Base-by-base conservation (phyloP, 805 yeast species). In the Candida sonorensis region DNA sequence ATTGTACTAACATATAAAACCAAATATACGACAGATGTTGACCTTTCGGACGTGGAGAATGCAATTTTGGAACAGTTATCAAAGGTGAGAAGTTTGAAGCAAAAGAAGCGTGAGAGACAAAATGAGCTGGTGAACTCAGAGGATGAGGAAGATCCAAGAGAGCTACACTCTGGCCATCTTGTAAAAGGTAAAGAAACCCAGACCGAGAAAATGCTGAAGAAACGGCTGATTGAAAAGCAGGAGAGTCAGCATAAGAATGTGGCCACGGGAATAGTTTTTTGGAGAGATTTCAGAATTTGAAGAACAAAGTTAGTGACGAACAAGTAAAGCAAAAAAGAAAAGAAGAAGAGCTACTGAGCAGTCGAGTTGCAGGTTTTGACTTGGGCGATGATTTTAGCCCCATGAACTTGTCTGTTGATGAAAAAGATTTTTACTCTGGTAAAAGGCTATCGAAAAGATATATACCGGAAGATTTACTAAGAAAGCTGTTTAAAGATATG, bases 351-450 rank as follows among this genome's bases (percentile, higher is more conserved):
- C 34, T 67, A 27, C 34, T 61, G 42, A 44, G 45, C 5, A 37
- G 59, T 3, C 57, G 73, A 30, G 61, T 63, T 0, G 66, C 61
- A 35, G 52, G 68, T 3, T 69, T 69, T 45, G 57, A 53, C 22
- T 22, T 45, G 0, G 50, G 43, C 3, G 36, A 40, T 8, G 51
- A 48, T 11, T 48, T 42, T 21, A 45, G 47, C 19, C 60, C 66
- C 1, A 19, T 41, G 2, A 42, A 37, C 7, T 16, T 33, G 11
- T 29, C 24, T 11, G 66, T 59, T 1, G 57, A 69, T 33, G 75
- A 71, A 31, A 42, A 43, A n/a, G 82, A 76, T 28, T 41, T 40
- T 7, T 66, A 50, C 40, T 67, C 80, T 0, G 69, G 71, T 0
- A 53, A 62, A 15, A 46, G 59, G 36, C 36, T 77, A 2, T 44